These are phyloP conservation scores for Selaginella moellendorffii DNA, from an alignment of 75 land plant genomes.

Conservation along the genomic window DNA sequence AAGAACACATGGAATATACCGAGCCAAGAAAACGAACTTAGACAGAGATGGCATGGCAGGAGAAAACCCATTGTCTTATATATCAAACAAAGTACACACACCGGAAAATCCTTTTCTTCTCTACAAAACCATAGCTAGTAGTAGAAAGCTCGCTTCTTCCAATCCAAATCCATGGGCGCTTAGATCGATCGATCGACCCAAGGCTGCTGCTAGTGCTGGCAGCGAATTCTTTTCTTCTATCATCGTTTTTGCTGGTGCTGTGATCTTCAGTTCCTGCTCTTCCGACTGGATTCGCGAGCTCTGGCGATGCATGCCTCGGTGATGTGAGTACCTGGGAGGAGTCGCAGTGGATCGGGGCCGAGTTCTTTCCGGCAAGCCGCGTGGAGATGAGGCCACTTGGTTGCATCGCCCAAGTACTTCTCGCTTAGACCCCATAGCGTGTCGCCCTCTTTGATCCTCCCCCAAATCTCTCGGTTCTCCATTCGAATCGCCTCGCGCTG, in stretches of 20 bases:
- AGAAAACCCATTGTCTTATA: too few species aligned
- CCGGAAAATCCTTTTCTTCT: background rate
- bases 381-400: constrained; percentile 10
- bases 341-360: constrained; percentile 13
- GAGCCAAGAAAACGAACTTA: too few species aligned
- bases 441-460: constrained; percentile 18
- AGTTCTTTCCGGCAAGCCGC: constrained; percentile 16
- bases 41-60: too few species aligned
- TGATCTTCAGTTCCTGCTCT: too few species aligned
- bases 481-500: constrained; percentile 15
- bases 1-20: too few species aligned
- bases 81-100: too few species aligned
- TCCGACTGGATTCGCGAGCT: constrained; percentile 8
- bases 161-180: too few species aligned
- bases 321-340: constrained; percentile 16
- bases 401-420: constrained; percentile 14
- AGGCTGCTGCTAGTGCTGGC: too few species aligned
- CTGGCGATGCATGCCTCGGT: constrained; percentile 15
- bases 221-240: too few species aligned
- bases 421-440: constrained; percentile 20
- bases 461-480: constrained; percentile 16
- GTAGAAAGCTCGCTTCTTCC: too few species aligned
- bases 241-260: too few species aligned
- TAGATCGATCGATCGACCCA: too few species aligned
- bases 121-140: background rate